Evolutionary conservation across 805 yeast species (phyloP).

Genomic region (Soucietia sequanensis): DNA sequence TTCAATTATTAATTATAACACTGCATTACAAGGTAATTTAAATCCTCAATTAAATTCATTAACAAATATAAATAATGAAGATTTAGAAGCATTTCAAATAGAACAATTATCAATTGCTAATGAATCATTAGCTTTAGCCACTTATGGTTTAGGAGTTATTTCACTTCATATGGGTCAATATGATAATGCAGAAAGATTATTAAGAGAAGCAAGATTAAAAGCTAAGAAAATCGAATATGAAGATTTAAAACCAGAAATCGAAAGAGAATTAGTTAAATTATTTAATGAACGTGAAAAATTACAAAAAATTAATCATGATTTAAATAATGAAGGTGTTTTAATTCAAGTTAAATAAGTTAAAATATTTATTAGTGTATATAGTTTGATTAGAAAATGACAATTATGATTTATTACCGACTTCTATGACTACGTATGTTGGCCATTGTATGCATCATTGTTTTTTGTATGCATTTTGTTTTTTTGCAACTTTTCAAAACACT

Average conservation of each 20-base stretch:
- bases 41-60: background rate
- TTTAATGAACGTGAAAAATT: constrained; percentile 33
- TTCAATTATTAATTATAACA: background rate
- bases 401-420: too few relatives aligned
- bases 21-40: background rate
- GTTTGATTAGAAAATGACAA: too few relatives aligned
- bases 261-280: constrained; percentile 61
- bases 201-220: constrained; percentile 68
- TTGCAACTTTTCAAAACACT: too few relatives aligned
- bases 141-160: constrained; percentile 84
- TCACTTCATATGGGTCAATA: constrained; percentile 58
- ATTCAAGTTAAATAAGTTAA: too few relatives aligned
- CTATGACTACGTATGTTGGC: too few relatives aligned
- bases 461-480: too few relatives aligned
- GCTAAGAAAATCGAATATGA: constrained; percentile 66
- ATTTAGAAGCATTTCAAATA: constrained; percentile 4
- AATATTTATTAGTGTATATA: too few relatives aligned
- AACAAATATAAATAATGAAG: constrained; percentile 31
- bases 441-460: too few relatives aligned
- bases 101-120: constrained; percentile 28
- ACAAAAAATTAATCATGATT: too few relatives aligned
- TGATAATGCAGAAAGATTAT: constrained; percentile 55
- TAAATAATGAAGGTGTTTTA: too few relatives aligned
- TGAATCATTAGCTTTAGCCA: constrained; percentile 74
- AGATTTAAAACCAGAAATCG: constrained; percentile 63